Conservation (phyloP, 768 basidiomycete species). For the Collybiopsis confluens region DNA sequence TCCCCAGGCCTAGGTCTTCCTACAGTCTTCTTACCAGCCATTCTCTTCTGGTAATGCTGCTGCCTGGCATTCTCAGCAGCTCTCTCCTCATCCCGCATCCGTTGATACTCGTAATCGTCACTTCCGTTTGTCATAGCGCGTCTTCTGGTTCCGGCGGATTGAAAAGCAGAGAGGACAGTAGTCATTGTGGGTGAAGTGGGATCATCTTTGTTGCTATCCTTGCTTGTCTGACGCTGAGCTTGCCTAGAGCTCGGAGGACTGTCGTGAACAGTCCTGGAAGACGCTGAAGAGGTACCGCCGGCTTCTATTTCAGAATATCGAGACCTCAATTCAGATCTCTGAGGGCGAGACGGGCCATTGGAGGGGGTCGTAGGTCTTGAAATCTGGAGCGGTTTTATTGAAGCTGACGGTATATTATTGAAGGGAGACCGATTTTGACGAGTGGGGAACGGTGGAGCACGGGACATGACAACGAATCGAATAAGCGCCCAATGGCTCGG, state of each 20-base stretch:
- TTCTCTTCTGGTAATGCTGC: slow-evolving; percentile 64
- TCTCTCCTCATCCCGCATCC: slow-evolving; percentile 54
- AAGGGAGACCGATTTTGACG: slow-evolving; percentile 48
- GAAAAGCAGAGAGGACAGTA: slow-evolving; percentile 66
- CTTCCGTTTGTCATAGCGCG: slow-evolving; percentile 49
- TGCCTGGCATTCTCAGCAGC: slow-evolving; percentile 66
- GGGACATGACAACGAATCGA: slow-evolving; percentile 45
- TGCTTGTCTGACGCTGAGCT: slow-evolving; percentile 14
- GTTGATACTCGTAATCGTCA: slow-evolving; percentile 52
- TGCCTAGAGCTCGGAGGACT: slow-evolving; percentile 12
- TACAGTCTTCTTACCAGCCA: slow-evolving; percentile 50
- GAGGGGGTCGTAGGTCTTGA: slow-evolving; percentile 53
- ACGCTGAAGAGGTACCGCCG: slow-evolving; percentile 15
- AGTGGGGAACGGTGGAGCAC: slow-evolving; percentile 51
- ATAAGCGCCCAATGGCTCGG: not conserved
- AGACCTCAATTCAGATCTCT: slow-evolving; percentile 61
- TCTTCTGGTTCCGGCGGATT: slow-evolving; percentile 55
- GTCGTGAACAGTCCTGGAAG: slow-evolving; percentile 25
- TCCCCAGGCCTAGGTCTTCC: slow-evolving; percentile 67
- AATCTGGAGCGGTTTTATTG: slow-evolving; percentile 59
- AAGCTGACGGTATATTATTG: slow-evolving; percentile 31
- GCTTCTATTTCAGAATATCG: slow-evolving; percentile 48
- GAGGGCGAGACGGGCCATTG: slow-evolving; percentile 57
- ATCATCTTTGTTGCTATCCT: slow-evolving; percentile 20
- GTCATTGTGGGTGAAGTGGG: slow-evolving; percentile 43